Evolutionary conservation across 176 grass and related monocot genomes (phyloP).

Genomic region (Thinopyrum elongatum): DNA sequence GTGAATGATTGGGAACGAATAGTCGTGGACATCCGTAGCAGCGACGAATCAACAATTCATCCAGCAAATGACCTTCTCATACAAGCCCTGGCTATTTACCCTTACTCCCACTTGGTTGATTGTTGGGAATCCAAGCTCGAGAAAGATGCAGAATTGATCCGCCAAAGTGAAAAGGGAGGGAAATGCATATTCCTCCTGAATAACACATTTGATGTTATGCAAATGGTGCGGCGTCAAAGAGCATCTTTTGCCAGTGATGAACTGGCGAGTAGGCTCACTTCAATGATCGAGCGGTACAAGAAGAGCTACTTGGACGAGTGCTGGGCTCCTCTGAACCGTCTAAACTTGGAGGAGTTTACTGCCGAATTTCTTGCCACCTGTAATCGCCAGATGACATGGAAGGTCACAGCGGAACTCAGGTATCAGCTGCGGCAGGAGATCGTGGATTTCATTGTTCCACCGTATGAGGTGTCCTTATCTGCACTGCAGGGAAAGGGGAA

Average conservation of each 20-base stretch:
- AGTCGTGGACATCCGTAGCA: not conserved
- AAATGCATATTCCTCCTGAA: not conserved
- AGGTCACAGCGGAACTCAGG: not conserved
- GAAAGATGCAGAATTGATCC: not conserved
- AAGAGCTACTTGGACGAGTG: not conserved
- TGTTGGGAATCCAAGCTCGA: not conserved
- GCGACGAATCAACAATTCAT: not conserved
- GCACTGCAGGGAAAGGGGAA: not conserved
- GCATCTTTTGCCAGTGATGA: not conserved
- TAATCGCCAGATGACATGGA: not conserved
- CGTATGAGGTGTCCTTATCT: not conserved
- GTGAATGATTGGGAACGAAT: not conserved
- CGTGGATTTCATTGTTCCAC: not conserved
- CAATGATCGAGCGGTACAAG: not conserved
- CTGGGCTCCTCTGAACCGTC: not conserved
- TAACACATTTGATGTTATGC: not conserved
- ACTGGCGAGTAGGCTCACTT: not conserved
- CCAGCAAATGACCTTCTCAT: not conserved
- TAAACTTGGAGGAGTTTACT: not conserved
- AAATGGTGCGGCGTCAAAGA: not conserved
- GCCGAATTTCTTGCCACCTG: not conserved
- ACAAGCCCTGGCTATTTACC: not conserved
- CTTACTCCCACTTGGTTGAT: not conserved
- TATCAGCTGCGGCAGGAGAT: not conserved
- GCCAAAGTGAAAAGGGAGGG: not conserved